phyloP scores from a whole-genome alignment of 768 basidiomycete genomes.

The Lactarius sanguifluus region DNA sequence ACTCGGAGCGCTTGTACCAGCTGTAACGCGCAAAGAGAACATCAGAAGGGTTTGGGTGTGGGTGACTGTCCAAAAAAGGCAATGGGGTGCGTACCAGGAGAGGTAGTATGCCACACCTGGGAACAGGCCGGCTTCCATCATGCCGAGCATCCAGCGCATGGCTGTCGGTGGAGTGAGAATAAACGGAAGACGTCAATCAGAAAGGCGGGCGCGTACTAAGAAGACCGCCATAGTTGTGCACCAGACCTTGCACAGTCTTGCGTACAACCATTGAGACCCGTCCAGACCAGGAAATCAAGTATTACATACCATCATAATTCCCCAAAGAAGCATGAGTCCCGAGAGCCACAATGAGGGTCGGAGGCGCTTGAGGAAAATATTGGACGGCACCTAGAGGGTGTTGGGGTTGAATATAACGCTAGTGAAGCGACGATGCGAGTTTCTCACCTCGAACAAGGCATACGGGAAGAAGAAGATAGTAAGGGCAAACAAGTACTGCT shows the following conservation, averaged over 20 bases:
- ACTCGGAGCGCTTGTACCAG: conserved; percentile 75
- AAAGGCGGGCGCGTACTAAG: conserved; percentile 45
- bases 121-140: conserved; percentile 64
- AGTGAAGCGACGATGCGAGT: conserved; percentile 18
- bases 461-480: conserved; percentile 61
- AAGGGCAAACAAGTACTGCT: conserved; percentile 62
- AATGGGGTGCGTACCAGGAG: conserved; percentile 53
- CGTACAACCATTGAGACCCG: conserved; percentile 8
- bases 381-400: conserved; percentile 56
- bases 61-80: neutral
- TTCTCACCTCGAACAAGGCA: conserved; percentile 62
- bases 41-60: neutral
- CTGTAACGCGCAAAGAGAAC: conserved; percentile 33
- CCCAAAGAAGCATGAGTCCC: conserved; percentile 70
- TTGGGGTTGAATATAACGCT: neutral
- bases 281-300: neutral
- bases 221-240: conserved; percentile 66
- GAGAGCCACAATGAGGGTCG: conserved; percentile 80
- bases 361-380: conserved; percentile 68
- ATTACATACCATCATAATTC: conserved; percentile 63
- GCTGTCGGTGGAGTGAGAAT: conserved; percentile 38
- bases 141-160: conserved; percentile 70
- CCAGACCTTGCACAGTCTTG: conserved; percentile 71
- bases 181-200: neutral
- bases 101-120: conserved; percentile 66